These are phyloP conservation scores for Botryotinia globosa DNA, from an alignment of 2,329 filamentous ascomycete species.

Conservation along the genomic window DNA sequence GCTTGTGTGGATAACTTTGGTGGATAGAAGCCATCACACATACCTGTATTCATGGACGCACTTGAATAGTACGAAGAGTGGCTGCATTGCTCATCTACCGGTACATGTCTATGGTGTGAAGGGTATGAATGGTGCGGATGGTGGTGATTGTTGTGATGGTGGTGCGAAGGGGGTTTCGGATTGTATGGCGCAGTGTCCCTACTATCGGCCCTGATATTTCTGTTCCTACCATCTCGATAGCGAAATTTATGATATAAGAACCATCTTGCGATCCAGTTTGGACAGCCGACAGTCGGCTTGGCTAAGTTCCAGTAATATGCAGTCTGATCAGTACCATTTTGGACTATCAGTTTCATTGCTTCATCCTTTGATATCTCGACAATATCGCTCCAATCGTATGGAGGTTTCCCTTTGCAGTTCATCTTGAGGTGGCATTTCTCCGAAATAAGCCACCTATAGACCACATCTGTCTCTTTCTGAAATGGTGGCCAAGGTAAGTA, in stretches of 20 bases:
- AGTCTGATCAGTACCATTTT: constrained; percentile 29
- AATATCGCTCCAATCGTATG: constrained; percentile 39
- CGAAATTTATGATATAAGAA: constrained; percentile 40
- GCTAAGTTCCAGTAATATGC: constrained; percentile 36
- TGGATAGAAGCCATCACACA: not conserved
- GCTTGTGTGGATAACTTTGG: not conserved
- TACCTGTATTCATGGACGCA: constrained; percentile 12
- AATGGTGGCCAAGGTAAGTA: constrained; percentile 26
- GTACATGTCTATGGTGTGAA: not conserved
- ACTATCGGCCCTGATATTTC: constrained; percentile 21
- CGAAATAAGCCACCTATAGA: constrained; percentile 36
- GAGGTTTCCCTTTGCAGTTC: constrained; percentile 35
- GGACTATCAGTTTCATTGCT: constrained; percentile 33
- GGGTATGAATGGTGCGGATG: not conserved
- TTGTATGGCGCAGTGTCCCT: not conserved
- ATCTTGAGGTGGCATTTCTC: constrained; percentile 35
- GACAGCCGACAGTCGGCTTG: constrained; percentile 26
- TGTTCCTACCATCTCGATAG: constrained; percentile 38
- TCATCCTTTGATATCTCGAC: constrained; percentile 37
- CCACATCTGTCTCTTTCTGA: constrained; percentile 37
- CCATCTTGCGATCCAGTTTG: constrained; percentile 39
- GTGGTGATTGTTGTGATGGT: not conserved
- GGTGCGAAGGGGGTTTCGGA: not conserved
- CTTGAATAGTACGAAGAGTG: not conserved
- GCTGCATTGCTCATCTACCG: constrained; percentile 3